These are phyloP conservation scores for Hyphopichia khmerensis DNA, from an alignment of 1,139 yeast species.

Conservation along the genomic window DNA sequence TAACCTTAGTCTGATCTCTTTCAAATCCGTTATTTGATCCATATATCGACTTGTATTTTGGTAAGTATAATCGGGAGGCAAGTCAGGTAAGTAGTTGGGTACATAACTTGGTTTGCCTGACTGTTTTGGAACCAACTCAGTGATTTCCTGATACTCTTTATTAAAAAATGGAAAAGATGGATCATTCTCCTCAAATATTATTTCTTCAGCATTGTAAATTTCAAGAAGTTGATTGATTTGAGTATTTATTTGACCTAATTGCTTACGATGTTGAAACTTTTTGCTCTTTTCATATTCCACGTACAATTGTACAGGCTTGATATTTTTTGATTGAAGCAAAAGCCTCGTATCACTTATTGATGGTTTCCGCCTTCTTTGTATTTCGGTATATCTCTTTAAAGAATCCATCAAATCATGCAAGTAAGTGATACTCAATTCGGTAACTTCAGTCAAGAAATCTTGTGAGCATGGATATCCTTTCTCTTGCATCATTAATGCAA, in stretches of 20 bases:
- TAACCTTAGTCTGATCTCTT: slow-evolving; percentile 63
- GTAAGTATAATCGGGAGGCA: slow-evolving; percentile 93
- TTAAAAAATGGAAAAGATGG: slow-evolving; percentile 41
- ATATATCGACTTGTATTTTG: slow-evolving; percentile 70
- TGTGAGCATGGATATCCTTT: slow-evolving; percentile 35
- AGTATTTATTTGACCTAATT: slow-evolving; percentile 7
- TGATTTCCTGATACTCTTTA: slow-evolving; percentile 50
- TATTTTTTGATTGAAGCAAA: slow-evolving; percentile 44
- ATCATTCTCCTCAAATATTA: slow-evolving; percentile 19
- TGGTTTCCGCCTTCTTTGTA: slow-evolving; percentile 69
- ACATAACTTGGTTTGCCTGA: slow-evolving; percentile 52
- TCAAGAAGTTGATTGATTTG: slow-evolving; percentile 4
- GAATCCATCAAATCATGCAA: slow-evolving; percentile 46
- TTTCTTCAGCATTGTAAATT: not conserved
- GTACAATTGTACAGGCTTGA: slow-evolving; percentile 47
- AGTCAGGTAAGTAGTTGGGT: slow-evolving; percentile 76
- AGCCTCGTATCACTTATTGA: slow-evolving; percentile 57
- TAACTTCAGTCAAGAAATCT: slow-evolving; percentile 47
- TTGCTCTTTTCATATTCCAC: slow-evolving; percentile 33
- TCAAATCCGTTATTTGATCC: slow-evolving; percentile 67
- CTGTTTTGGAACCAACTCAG: slow-evolving; percentile 55
- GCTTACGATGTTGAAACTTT: slow-evolving; percentile 7
- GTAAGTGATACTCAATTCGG: slow-evolving; percentile 49
- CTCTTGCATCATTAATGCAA: slow-evolving; percentile 36
- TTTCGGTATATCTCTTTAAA: slow-evolving; percentile 54